Percentiles rank a stretch among this genome's conserved stretches.
These are phyloP conservation scores for Mycosarcoma mackinlayi DNA, from an alignment of 1,284 basidiomycete species.

Conservation along the genomic window DNA sequence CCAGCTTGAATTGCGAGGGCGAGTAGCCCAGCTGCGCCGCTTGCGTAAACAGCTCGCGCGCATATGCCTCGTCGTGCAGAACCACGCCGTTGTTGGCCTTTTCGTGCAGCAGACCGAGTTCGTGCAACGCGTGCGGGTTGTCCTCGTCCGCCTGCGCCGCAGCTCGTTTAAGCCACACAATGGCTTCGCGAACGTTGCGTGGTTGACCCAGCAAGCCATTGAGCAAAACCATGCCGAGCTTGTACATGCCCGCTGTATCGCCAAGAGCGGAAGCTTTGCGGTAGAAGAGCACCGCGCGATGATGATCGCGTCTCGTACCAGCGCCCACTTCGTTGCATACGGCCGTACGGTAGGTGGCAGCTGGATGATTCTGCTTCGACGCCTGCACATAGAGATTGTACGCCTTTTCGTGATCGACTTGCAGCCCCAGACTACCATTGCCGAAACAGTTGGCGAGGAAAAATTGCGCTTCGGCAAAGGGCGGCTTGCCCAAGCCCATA, in stretches of 20 bases:
- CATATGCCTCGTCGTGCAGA: conserved; percentile 80
- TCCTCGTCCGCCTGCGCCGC: conserved; percentile 98
- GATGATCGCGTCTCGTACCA: conserved; percentile 88
- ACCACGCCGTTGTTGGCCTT: conserved; percentile 52
- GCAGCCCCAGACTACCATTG: conserved; percentile 90
- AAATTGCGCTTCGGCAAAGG: conserved; percentile 97
- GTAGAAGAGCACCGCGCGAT: conserved; percentile 92
- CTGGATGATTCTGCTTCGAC: conserved; percentile 94
- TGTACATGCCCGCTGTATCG: conserved; percentile 99
- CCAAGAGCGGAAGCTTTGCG: conserved; percentile 94
- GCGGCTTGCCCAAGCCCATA: conserved; percentile 70
- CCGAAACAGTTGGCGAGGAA: conserved; percentile 98
- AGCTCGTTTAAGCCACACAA: conserved; percentile 93
- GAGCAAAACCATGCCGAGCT: conserved; percentile 93
- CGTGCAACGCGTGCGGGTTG: conserved; percentile 96
- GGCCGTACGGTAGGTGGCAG: conserved; percentile 94
- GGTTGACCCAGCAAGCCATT: conserved; percentile 85
- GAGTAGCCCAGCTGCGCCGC: conserved; percentile 94
- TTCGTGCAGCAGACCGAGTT: conserved; percentile 93
- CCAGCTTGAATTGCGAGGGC: conserved; percentile 93
- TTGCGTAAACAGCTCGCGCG: conserved; percentile 87
- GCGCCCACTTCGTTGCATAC: conserved; percentile 99
- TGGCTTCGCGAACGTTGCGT: conserved; percentile 87
- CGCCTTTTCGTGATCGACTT: conserved; percentile 96
- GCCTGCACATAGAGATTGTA: conserved; percentile 99